Base-by-base conservation (phyloP, 1,284 basidiomycete species). In the Filobasidium uniguttulatum region DNA sequence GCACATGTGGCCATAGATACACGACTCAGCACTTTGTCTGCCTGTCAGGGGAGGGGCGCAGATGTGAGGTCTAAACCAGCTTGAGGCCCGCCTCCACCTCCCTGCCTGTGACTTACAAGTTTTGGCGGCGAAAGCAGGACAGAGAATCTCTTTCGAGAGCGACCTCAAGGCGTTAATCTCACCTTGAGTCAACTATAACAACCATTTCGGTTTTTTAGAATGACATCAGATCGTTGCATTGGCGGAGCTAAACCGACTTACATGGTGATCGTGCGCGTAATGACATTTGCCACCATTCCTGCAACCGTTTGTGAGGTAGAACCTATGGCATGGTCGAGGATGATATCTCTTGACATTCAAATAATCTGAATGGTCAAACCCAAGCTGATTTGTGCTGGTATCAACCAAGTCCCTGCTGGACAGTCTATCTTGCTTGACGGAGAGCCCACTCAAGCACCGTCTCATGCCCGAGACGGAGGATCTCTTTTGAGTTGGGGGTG, bases 241-340 rank as follows among this genome's bases (percentile, higher is more conserved):
- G 17, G n/a, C 5, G 17, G 37, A 3, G 12, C 14, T 4, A 12
- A 40, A 40, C n/a, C 14, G 4, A 15, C 26, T 8, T 29, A 43
- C 40, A 10, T 53, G 30, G 38, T 53, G 49, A 48, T 49, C 47
- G 25, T 53, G 51, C 5, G 47, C 51, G 35, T 53, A 53, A 19
- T 30, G 29, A 47, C 51, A 53, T 19, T 31, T 45, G 3, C 15
- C 7, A 7, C 37, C 45, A 19, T 45, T 53, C 17, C 40, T 46
- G 38, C 51, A 53, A 5, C 47, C 37, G 17, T 33, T 45, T 14
- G 40, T 26, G 3, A 53, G 41, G 34, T 53, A 53, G 20, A 43
- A 45, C n/a, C 33, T 30, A 33, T 49, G 48, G 23, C 51, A 53
- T 2, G 51, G 51, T 41, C 51, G 28, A 3, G 51, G 46, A n/a